A percentile compares a stretch with the other conserved stretches of the same genome.
Conservation (phyloP, 805 yeast species). For the Candida qinlingensis region DNA sequence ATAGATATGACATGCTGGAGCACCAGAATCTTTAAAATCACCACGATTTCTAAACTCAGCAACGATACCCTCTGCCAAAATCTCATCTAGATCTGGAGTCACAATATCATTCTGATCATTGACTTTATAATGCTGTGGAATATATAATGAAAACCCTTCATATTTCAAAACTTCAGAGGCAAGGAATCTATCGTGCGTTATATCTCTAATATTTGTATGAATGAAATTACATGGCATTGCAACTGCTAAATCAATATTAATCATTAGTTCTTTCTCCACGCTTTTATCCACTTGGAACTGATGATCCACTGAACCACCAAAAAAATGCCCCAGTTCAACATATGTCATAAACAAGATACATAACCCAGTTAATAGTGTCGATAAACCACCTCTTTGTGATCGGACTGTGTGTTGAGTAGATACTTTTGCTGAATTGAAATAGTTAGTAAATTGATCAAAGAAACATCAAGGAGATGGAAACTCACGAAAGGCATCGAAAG, state of each 20-base stretch:
- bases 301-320: slow-evolving; percentile 78
- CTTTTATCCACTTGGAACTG: slow-evolving; percentile 69
- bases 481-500: slow-evolving; percentile 72
- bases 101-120: slow-evolving; percentile 41
- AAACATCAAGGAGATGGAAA: slow-evolving; percentile 9
- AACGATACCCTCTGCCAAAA: slow-evolving; percentile 57
- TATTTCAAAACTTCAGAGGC: slow-evolving; percentile 73
- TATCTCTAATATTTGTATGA: slow-evolving; percentile 72
- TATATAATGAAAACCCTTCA: slow-evolving; percentile 55
- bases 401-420: slow-evolving; percentile 65
- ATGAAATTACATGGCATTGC: slow-evolving; percentile 78
- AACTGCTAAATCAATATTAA: slow-evolving; percentile 77
- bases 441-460: background rate
- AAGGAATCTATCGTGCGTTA: slow-evolving; percentile 68
- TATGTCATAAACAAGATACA: slow-evolving; percentile 65
- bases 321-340: slow-evolving; percentile 78
- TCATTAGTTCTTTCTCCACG: slow-evolving; percentile 50
- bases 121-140: slow-evolving; percentile 45
- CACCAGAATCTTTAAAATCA: slow-evolving; percentile 40
- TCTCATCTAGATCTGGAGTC: slow-evolving; percentile 62
- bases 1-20: slow-evolving; percentile 78
- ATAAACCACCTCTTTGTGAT: slow-evolving; percentile 71
- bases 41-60: slow-evolving; percentile 54
- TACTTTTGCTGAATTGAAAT: slow-evolving; percentile 48
- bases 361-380: slow-evolving; percentile 60